Conservation (phyloP, 805 yeast genomes). For the Saturnispora halmiae region DNA sequence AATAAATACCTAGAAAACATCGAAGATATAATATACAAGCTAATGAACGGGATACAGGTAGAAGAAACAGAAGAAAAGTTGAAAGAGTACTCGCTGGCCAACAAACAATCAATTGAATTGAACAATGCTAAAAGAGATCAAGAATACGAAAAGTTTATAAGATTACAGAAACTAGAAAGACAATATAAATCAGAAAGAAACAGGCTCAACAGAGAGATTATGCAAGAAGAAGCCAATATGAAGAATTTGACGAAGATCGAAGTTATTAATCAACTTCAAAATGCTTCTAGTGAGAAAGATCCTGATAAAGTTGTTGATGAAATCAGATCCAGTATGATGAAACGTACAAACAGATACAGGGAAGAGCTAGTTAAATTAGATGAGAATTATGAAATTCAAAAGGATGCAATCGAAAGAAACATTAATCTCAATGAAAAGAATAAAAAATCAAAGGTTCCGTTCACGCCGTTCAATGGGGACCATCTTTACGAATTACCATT, state of each 20-base stretch:
- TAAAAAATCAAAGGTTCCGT: constrained; percentile 41
- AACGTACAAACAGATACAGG: constrained; percentile 57
- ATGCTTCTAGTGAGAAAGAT: constrained; percentile 27
- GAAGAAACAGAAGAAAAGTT: constrained; percentile 60
- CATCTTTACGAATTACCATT: constrained; percentile 49
- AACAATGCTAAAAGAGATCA: constrained; percentile 67
- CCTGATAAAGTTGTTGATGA: constrained; percentile 40
- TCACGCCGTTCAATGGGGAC: constrained; percentile 93
- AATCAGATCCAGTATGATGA: constrained; percentile 44
- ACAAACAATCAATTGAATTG: constrained; percentile 65
- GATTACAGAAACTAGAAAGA: constrained; percentile 59
- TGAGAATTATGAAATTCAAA: constrained; percentile 23
- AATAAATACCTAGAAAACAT: constrained; percentile 77
- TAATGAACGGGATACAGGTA: constrained; percentile 60
- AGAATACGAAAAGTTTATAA: constrained; percentile 56
- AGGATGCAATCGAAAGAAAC: constrained; percentile 22
- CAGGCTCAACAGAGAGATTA: constrained; percentile 51
- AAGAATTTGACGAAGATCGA: constrained; percentile 42
- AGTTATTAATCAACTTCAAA: constrained; percentile 41
- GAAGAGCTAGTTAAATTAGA: constrained; percentile 40
- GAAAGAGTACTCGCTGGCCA: constrained; percentile 59
- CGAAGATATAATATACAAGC: constrained; percentile 70
- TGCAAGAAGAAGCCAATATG: constrained; percentile 39
- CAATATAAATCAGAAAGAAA: constrained; percentile 63
- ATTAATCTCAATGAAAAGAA: constrained; percentile 20